These are phyloP conservation scores for Quercus wislizeni DNA, from an alignment of 306 rosid species.

Conservation along the genomic window DNA sequence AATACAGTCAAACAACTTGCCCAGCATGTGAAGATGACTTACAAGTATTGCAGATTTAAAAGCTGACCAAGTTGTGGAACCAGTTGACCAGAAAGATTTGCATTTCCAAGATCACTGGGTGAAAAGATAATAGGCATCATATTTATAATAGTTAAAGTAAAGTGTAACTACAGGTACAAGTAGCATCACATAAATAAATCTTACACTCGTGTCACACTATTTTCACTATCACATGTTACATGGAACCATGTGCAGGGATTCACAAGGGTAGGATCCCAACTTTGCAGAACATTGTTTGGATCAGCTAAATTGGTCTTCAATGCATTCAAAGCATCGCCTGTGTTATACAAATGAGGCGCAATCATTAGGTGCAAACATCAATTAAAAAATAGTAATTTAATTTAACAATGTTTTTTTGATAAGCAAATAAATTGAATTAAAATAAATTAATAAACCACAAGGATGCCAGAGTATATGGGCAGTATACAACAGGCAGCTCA, in stretches of 20 bases:
- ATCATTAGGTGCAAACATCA: conserved; percentile 21
- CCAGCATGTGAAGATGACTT: conserved; percentile 32
- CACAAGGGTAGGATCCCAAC: conserved; percentile 92
- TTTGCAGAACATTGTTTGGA: conserved; percentile 84
- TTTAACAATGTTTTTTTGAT: not conserved
- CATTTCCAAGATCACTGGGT: conserved; percentile 92
- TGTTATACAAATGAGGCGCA: conserved; percentile 20
- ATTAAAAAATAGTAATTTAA: not conserved
- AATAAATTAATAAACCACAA: too few species aligned
- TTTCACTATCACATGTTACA: conserved; percentile 76
- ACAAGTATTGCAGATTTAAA: conserved; percentile 81
- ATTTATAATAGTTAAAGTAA: not conserved
- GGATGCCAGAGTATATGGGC: too few species aligned
- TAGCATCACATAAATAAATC: conserved; percentile 26
- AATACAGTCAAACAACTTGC: not conserved
- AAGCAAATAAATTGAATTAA: too few species aligned
- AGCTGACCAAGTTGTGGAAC: conserved; percentile 80
- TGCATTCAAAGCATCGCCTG: conserved; percentile 93
- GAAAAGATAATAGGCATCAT: conserved; percentile 24
- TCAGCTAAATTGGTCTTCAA: conserved; percentile 70
- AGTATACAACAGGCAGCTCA: too few species aligned
- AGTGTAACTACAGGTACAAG: not conserved
- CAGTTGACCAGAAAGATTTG: conserved; percentile 75
- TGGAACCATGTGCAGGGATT: conserved; percentile 99
- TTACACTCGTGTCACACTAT: conserved; percentile 96